phyloP scores from a whole-genome alignment of 2,329 filamentous ascomycete species.

The Chaetoscypha palmicola region DNA sequence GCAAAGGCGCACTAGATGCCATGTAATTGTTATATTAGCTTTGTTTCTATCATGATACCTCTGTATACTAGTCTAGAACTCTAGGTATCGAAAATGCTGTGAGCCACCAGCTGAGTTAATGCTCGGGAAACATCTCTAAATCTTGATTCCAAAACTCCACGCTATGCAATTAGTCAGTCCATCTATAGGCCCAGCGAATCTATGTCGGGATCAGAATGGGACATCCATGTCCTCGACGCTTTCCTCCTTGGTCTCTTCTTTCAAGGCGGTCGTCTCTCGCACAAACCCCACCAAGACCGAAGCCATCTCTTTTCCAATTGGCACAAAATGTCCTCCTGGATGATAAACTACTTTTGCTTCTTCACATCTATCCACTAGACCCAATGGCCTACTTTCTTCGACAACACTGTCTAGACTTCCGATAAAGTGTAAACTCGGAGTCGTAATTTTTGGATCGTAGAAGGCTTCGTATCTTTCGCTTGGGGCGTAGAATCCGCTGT shows the following conservation, averaged over 20 bases:
- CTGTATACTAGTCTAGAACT: conserved; percentile 32
- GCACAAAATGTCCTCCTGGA: conserved; percentile 87
- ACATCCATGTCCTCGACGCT: conserved; percentile 62
- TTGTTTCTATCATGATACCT: conserved; percentile 20
- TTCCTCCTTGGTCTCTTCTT: conserved; percentile 49
- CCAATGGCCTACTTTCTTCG: conserved; percentile 64
- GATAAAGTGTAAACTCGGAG: conserved; percentile 74
- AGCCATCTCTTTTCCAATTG: conserved; percentile 73
- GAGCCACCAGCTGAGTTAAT: conserved; percentile 12
- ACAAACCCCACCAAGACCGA: conserved; percentile 71
- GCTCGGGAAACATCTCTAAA: too few species aligned
- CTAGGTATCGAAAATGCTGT: conserved; percentile 25
- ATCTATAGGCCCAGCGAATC: not conserved
- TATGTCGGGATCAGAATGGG: conserved; percentile 52
- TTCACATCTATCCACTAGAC: conserved; percentile 59
- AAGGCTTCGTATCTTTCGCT: conserved; percentile 57
- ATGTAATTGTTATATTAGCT: conserved; percentile 13
- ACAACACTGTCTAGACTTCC: conserved; percentile 85
- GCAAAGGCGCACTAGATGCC: conserved; percentile 31
- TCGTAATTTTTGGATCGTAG: conserved; percentile 68
- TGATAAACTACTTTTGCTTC: conserved; percentile 51
- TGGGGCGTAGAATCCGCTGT: conserved; percentile 68
- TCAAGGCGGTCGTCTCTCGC: conserved; percentile 34
- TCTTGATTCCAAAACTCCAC: conserved; percentile 17
- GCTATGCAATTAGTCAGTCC: conserved; percentile 13